Base-by-base conservation (phyloP, 441 rosid genomes). In the Cnidoscolus chayamansa region DNA sequence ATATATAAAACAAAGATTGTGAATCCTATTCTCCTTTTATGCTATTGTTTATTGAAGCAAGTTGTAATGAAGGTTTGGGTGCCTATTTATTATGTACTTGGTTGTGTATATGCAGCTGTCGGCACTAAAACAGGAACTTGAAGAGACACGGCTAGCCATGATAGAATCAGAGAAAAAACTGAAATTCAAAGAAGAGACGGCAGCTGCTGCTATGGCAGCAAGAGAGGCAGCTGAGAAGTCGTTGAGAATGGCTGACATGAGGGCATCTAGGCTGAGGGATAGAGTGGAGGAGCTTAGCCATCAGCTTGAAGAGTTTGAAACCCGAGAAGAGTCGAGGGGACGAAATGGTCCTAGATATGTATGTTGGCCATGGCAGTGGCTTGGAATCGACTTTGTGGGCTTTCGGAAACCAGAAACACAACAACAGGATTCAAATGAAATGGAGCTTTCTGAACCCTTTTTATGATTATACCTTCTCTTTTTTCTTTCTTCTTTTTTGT, bases 281-380 rank as follows among this genome's bases (percentile, higher is more conserved):
- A 88, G 92, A 81, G 84, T 95, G 56, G 96, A 91, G 84, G 95
- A 90, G 78, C 86, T 92, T 56, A 92, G 85, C 82, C 87, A 71
- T 65, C 93, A 86, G 78, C 85, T 94, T 16, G 95, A 95, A 79
- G 98, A 83, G 77, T 74, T 86, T 68, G 97, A 95, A 78, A 82
- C 89, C 16, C 86, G 83, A 74, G 81, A 86, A 79, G 94, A 91
- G 68, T 72, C 81, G 8, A 83, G 81, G 71, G 80, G 88, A 45
- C 82, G 71, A 56, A 81, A 76, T 72, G 73, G 85, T 50, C 79
- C 94, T 10, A 86, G 98, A 78, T 94, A 92, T 72, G 91, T 79
- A 48, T 94, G 99, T 76, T 94, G 99, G 98, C 99, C 96, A 2
- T 92, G 97, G 99, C 99, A 94, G 77, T 94, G 96, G 94, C 97